phyloP scores from a whole-genome alignment of 1,139 yeast genomes.

The Nakaseomyces delphensis region DNA sequence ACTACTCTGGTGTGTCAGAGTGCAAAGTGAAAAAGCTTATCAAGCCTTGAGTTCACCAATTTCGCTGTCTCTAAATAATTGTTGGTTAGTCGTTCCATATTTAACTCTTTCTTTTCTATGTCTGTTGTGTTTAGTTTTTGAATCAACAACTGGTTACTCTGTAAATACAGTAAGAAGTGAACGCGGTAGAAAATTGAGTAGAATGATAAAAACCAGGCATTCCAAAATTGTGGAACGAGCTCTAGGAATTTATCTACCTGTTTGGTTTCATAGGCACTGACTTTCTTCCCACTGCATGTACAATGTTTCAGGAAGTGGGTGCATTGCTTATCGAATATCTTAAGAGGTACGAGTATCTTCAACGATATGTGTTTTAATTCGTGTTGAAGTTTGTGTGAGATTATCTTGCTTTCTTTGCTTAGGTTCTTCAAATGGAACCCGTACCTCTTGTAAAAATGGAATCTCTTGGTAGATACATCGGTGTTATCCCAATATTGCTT shows the following conservation, averaged over 20 bases:
- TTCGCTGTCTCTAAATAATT: background rate
- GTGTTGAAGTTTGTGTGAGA: conserved; percentile 3
- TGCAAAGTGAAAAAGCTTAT: background rate
- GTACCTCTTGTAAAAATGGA: conserved; percentile 4
- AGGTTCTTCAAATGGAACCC: background rate
- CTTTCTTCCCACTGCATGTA: background rate
- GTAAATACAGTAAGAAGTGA: conserved; percentile 1
- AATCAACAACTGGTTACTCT: background rate
- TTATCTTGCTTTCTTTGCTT: background rate
- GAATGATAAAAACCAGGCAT: conserved; percentile 2
- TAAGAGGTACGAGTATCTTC: background rate
- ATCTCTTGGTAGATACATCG: background rate
- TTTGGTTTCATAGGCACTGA: background rate
- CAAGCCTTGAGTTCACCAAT: background rate
- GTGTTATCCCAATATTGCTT: background rate
- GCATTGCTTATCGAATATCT: conserved; percentile 3
- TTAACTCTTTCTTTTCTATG: background rate
- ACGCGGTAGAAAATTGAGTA: conserved; percentile 2
- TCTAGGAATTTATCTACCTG: conserved; percentile 4
- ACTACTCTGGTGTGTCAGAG: background rate
- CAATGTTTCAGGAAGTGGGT: conserved; percentile 1
- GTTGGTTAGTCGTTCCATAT: background rate
- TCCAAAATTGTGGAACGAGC: background rate
- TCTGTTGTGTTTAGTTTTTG: background rate
- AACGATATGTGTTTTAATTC: conserved; percentile 1